Base-by-base conservation (phyloP, 2,329 filamentous ascomycete species). In the Apiospora hydei region DNA sequence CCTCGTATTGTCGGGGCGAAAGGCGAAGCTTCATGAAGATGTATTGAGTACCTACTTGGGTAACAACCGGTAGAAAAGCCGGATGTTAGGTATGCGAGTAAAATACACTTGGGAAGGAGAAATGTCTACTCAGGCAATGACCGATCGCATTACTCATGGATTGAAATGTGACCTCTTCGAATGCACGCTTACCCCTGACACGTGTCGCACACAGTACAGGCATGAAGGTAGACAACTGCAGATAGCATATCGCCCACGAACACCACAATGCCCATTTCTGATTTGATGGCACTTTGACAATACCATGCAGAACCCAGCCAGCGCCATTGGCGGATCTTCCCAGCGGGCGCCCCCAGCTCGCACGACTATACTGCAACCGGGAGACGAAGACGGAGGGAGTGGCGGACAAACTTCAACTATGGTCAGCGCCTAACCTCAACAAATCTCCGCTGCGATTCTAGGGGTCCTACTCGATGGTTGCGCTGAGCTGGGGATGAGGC, bases 211-310 rank as follows among this genome's bases (percentile, higher is more conserved):
- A 34, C 34, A 13, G 16, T 4, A 61, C 21, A 24, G 13, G 21
- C 14, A 26, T 14, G 11, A 11, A 38, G 16, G 53, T 8, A 34
- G 6, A 1, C 26, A 30, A 30, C 53, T 2, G 53, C 16, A 10
- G 8, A 30, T 16, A 6, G 16, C 8, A 18, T 16, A 57, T 11
- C 16, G 6, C 30, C 30, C 53, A 34, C 30, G 53, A 61, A 61
- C 53, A 61, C 51, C 53, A 38, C 26, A 38, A 61, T 61, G 53
- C 53, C 53, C 53, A 38, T 61, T 16, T 61, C 53, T 61, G 30
- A 61, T 61, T 61, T 34, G 30, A 57, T 61, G 30, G 30, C 21
- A 64, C 30, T 64, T n/a, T 41, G 30, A 64, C 21, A 64, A 14
- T 64, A n/a, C 30, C 57, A n/a, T 64, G 30, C 5, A 13, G 34